Evolutionary conservation across 148 eudicot genomes (phyloP).

Genomic region (Silene latifolia): DNA sequence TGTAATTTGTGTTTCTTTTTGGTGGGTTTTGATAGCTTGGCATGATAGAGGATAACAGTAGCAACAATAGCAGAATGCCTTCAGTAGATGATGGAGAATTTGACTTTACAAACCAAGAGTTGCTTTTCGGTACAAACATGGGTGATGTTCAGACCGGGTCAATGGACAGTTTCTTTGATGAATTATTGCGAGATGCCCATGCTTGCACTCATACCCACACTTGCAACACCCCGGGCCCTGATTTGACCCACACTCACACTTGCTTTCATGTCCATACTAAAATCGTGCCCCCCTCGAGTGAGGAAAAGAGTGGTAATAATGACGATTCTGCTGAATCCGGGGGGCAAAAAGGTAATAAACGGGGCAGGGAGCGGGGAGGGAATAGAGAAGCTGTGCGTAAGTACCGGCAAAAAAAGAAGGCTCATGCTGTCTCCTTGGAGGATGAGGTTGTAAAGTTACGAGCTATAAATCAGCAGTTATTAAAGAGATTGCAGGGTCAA

Average conservation of each 20-base stretch:
- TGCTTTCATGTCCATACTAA: slow-evolving; percentile 90
- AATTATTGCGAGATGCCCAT: slow-evolving; percentile 62
- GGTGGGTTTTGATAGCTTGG: slow-evolving; percentile 14
- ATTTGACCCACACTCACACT: slow-evolving; percentile 83
- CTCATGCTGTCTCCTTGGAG: slow-evolving; percentile 72
- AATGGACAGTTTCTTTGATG: slow-evolving; percentile 73
- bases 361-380: slow-evolving; percentile 60
- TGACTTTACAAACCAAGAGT: slow-evolving; percentile 69
- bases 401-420: slow-evolving; percentile 98
- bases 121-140: slow-evolving; percentile 50
- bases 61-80: slow-evolving; percentile 17
- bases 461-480: slow-evolving; percentile 74
- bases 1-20: neutral
- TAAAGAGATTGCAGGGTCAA: slow-evolving; percentile 77
- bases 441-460: slow-evolving; percentile 82
- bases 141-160: slow-evolving; percentile 60
- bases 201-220: slow-evolving; percentile 92
- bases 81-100: slow-evolving; percentile 76
- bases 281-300: slow-evolving; percentile 51
- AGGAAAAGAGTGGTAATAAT: slow-evolving; percentile 51
- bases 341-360: slow-evolving; percentile 57
- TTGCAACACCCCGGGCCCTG: slow-evolving; percentile 91
- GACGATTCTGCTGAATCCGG: slow-evolving; percentile 76
- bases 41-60: slow-evolving; percentile 18
- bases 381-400: slow-evolving; percentile 92